A percentile compares a stretch with the other conserved stretches of the same genome.
Conservation (phyloP, 805 yeast genomes). For the Myxozyma monticola region DNA sequence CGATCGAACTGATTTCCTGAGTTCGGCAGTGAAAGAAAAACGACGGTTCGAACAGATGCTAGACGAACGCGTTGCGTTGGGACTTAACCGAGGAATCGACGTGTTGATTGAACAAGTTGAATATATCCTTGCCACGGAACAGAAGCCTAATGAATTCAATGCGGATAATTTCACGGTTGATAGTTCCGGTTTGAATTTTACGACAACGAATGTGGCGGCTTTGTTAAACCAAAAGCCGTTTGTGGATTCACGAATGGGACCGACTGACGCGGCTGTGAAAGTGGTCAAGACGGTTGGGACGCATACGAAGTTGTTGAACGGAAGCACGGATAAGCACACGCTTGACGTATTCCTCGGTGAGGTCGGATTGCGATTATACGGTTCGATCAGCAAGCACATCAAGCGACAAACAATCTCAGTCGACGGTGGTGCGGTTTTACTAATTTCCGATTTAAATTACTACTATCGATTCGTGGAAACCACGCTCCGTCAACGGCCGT, state of each 20-base stretch:
- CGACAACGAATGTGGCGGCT: neutral
- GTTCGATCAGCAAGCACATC: constrained; percentile 70
- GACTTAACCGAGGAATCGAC: constrained; percentile 87
- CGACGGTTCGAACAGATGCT: constrained; percentile 76
- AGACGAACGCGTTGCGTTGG: constrained; percentile 89
- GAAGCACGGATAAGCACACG: constrained; percentile 82
- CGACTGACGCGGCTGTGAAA: constrained; percentile 65
- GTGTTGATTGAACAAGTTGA: constrained; percentile 82
- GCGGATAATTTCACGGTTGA: constrained; percentile 9
- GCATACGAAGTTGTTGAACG: constrained; percentile 71
- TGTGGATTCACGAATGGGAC: constrained; percentile 41
- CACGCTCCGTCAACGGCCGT: constrained; percentile 50
- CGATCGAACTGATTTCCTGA: constrained; percentile 74
- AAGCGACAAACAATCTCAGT: constrained; percentile 72
- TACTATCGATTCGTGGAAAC: constrained; percentile 67
- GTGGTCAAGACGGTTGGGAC: constrained; percentile 63
- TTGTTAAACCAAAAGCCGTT: neutral
- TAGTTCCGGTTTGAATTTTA: neutral
- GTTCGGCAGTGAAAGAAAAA: constrained; percentile 74
- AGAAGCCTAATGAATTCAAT: constrained; percentile 35
- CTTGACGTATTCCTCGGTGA: constrained; percentile 94
- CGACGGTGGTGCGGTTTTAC: constrained; percentile 69
- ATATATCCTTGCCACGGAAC: constrained; percentile 54
- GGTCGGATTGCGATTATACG: constrained; percentile 82
- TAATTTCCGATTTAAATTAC: constrained; percentile 66